These are phyloP conservation scores for Russula griseocarnosa DNA, from an alignment of 768 basidiomycete species.

Conservation along the genomic window DNA sequence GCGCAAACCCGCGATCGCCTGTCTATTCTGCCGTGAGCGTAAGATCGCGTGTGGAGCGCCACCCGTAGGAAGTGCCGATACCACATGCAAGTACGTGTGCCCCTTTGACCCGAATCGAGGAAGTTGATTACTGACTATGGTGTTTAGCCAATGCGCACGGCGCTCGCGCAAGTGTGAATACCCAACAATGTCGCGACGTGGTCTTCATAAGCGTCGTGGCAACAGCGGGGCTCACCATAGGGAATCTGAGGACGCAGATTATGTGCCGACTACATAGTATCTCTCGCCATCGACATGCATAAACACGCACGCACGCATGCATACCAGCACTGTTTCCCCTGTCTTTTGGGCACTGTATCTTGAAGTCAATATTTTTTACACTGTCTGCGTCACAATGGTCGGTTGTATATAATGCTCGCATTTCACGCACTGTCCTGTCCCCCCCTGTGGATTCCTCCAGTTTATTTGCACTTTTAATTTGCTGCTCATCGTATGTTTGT, in stretches of 20 bases:
- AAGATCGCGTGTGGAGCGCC: conserved; percentile 41
- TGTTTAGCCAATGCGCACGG: conserved; percentile 26
- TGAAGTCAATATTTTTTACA: neutral
- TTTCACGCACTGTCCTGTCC: neutral
- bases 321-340: neutral
- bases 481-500: conserved; percentile 13
- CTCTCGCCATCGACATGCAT: neutral
- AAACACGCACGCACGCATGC: neutral
- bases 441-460: conserved; percentile 3
- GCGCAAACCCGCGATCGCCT: conserved; percentile 35
- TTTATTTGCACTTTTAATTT: neutral
- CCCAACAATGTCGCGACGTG: conserved; percentile 28
- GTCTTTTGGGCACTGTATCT: conserved; percentile 20
- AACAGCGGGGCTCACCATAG: conserved; percentile 14
- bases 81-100: conserved; percentile 28
- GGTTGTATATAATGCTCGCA: conserved; percentile 21
- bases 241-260: conserved; percentile 22
- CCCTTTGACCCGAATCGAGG: conserved; percentile 3
- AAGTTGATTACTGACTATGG: conserved; percentile 8
- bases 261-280: conserved; percentile 19
- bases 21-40: conserved; percentile 42
- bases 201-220: conserved; percentile 28
- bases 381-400: conserved; percentile 6
- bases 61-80: conserved; percentile 23
- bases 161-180: conserved; percentile 29